Evolutionary conservation across 2,329 filamentous ascomycete species (phyloP), one percentile per base, ranked within the genome.

Genomic region (Epichloe hybrida): DNA sequence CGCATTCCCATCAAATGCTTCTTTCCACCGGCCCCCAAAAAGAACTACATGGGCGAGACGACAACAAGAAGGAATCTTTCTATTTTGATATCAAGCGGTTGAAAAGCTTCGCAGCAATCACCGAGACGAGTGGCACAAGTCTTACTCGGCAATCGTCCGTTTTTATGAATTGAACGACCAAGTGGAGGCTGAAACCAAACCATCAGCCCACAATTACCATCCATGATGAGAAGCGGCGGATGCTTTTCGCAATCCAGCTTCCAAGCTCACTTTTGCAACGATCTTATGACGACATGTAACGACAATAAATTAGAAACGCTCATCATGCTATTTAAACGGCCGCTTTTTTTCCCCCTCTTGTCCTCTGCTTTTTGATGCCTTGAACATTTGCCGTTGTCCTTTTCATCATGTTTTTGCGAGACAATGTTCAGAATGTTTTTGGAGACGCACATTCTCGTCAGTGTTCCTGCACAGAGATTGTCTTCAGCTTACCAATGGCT

Each of bases 21-120:
- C 23, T 41, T 39, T 34, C 21, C 11, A 12, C 13, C 17, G 13
- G 17, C 13, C 37, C 9, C 37, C 5, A 21, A 3, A 38, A 38
- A 12, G 2, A 11, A 17, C 4, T 13, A n/a, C 35, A 20, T 40
- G 11, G 36, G 36, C 20, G 35, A 39, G 7, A 34, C n/a, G 46
- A 31, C 13, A 4, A 45, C 42, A 45, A 45, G 5, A 35, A 7
- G 7, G n/a, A 17, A 21, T 6, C 1, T 23, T 20, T 13, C 15
- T 46, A 41, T 40, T 43, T 50, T 43, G 44, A 55, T 40, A 59
- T 48, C 62, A 64, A 65, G 53, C 58, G 64, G 60, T 66, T 64
- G 64, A 64, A 67, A 66, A 56, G 64, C 66, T 68, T 66, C 65
- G 59, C 64, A 60, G 64, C 64, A 59, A 55, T 64, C 59, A 59